Conservation (phyloP, 768 basidiomycete genomes). For the Pulveroboletus sp. region DNA sequence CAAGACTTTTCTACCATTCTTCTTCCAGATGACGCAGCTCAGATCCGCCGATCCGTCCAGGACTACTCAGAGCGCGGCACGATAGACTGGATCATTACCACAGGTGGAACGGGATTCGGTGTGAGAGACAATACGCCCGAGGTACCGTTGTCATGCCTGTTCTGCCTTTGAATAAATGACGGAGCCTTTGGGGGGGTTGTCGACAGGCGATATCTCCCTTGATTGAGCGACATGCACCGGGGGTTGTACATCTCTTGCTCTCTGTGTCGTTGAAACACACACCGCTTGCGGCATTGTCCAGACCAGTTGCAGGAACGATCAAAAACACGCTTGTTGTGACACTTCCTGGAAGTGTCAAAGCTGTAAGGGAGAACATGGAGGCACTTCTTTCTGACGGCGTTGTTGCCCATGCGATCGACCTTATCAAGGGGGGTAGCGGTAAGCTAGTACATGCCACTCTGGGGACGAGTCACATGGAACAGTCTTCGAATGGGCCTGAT, state of each 20-base stretch:
- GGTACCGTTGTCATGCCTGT: conserved; percentile 35
- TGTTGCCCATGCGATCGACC: conserved; percentile 67
- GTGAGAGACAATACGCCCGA: conserved; percentile 81
- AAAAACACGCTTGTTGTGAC: conserved; percentile 69
- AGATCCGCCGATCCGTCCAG: conserved; percentile 49
- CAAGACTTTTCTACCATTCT: conserved; percentile 39
- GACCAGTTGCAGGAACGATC: conserved; percentile 78
- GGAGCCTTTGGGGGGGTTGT: background rate
- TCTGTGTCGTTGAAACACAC: conserved; percentile 69
- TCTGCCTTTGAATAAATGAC: background rate
- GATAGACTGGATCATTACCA: conserved; percentile 78
- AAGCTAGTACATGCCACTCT: conserved; percentile 53
- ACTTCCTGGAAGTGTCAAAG: conserved; percentile 83
- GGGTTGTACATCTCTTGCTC: conserved; percentile 73
- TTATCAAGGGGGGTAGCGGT: conserved; percentile 68
- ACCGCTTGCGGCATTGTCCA: conserved; percentile 76
- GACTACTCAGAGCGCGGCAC: conserved; percentile 42
- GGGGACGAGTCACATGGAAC: conserved; percentile 29
- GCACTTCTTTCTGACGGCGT: conserved; percentile 58
- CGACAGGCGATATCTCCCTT: conserved; percentile 57
- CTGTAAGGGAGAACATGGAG: conserved; percentile 75
- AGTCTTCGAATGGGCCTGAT: conserved; percentile 19
- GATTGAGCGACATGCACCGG: conserved; percentile 65
- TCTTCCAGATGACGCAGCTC: conserved; percentile 63
- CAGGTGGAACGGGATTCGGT: conserved; percentile 88